Base-by-base conservation (phyloP, 2,329 filamentous ascomycete genomes). In the Arthrobotrys musiformis region DNA sequence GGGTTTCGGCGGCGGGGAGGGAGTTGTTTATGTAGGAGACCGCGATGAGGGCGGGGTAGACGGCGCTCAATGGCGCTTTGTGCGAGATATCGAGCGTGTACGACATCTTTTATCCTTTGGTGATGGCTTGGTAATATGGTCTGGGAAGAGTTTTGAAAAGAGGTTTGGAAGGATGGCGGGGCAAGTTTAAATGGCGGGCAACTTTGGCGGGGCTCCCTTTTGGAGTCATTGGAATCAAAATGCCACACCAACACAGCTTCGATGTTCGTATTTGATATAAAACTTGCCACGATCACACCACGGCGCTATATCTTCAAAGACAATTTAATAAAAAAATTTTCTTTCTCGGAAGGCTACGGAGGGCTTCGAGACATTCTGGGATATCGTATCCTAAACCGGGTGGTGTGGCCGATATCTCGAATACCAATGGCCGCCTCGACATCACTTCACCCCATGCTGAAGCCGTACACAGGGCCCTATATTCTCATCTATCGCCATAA, bases 31-130 rank as follows among this genome's bases (percentile, higher is more conserved):
- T 79, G 26, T 37, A 56, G 24, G 79, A 79, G 22, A 78, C 78
- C 6, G 80, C 77, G 24, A 81, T 79, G 40, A 81, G 79, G 19
- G 75, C 79, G 28, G 80, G 80, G 56, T 81, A 81, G 70, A 81
- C 61, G 22, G 74, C 67, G 28, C 67, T 67, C 54, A 63, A 54
- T 54, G 68, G 61, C 44, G 74, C 74, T n/a, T 78, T 78, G 17
- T 67, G 74, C 17, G 74, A 72, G 52, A 78, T 60, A 50, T 72
- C 74, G 35, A 78, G 67, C 7, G 68, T 70, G 30, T 70, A 77
- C 7, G 73, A 70, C 73, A 77, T 77, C 30, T 70, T 44, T 48
- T 17, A 50, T 15, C 13, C 15, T 13, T 64, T 42, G 52, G 28
- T 48, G 44, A 50, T 15, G 15, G 19, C 8, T 64, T 42, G 52